Base-by-base conservation (phyloP, 208 protist genomes). In the Leptomonas pyrrhocoris region DNA sequence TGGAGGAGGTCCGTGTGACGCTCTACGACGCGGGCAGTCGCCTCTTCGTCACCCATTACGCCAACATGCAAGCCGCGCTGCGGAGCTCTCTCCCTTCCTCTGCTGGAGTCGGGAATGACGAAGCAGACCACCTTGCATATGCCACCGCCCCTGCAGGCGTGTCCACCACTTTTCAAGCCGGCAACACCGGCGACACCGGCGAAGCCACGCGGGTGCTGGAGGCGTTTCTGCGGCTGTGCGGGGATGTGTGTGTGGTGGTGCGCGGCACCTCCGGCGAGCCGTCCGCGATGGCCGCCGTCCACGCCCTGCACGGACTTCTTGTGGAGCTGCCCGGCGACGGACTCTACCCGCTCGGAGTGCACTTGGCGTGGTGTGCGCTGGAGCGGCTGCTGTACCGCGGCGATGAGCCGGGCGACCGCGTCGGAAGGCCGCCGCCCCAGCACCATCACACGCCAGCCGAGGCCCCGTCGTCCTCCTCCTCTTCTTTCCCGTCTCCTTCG, bases 1-100 rank as follows among this genome's bases (percentile, higher is more conserved):
- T 89, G 46, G 88, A 90, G 30, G 80, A 84, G 48, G 84, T 83
- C 62, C 85, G 84, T 15, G 64, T 87, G 7, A 81, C 81, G 12
- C 45, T 89, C 21, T 89, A 83, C 72, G 83, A 94, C 55, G 73
- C 73, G 13, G 78, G 78, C 31, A 77, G 74, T 55, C 84, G 88
- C 8, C 57, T 88, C 23, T 81, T 90, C 73, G 69, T 83, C 9
- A 74, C 62, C 0, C 83, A 94, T 67, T 77, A 86, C 58, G 68
- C 61, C 18, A 73, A 57, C 62, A 87, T 93, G 75, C 72, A 46
- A 19, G 43, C 53, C 2, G 50, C 59, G 46, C 45, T n/a, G 60
- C 43, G 13, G 45, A 16, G 34, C 50, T 30, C 5, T 13, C 2
- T 25, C 25, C 27, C 15, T 16, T 21, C 28, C 9, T 27, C 51